Conservation (phyloP, 306 rosid genomes). For the Trichosanthes truncata region DNA sequence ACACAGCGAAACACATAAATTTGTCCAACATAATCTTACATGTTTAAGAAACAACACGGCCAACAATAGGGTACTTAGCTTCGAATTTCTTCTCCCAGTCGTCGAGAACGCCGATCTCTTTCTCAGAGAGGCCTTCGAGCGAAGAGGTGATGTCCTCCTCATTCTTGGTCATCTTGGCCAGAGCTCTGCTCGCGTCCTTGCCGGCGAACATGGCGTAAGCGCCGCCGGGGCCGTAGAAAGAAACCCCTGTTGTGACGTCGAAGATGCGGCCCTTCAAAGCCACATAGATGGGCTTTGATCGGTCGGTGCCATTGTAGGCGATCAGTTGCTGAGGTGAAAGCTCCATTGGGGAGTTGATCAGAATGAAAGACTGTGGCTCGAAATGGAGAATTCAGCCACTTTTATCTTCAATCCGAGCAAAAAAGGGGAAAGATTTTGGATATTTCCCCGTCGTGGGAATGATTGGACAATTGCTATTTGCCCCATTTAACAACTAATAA, state of each 20-base stretch:
- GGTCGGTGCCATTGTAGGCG: constrained; percentile 63
- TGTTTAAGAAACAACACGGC: constrained; percentile 36
- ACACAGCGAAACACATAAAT: neutral
- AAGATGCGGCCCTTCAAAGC: constrained; percentile 70
- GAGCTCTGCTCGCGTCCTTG: constrained; percentile 90
- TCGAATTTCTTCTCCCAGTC: constrained; percentile 95
- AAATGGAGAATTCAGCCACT: neutral
- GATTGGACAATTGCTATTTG: neutral
- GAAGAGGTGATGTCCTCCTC: constrained; percentile 56
- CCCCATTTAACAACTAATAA: neutral
- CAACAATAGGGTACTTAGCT: constrained; percentile 88
- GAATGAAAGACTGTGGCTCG: neutral
- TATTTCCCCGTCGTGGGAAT: neutral
- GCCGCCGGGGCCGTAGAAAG: constrained; percentile 92
- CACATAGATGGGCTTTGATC: constrained; percentile 76
- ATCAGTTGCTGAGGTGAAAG: constrained; percentile 41
- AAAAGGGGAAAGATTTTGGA: neutral
- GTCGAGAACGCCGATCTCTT: constrained; percentile 85
- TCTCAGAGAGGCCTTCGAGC: constrained; percentile 80
- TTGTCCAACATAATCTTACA: neutral
- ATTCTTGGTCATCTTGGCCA: constrained; percentile 91
- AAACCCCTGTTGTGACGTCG: constrained; percentile 72
- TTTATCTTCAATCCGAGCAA: neutral
- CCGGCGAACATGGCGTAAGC: constrained; percentile 93
- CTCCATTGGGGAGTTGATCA: constrained; percentile 38